A percentile compares a stretch with the other conserved stretches of the same genome.
phyloP scores from a whole-genome alignment of 352 stramenopile genomes.

The Phytophthora colocasiae region DNA sequence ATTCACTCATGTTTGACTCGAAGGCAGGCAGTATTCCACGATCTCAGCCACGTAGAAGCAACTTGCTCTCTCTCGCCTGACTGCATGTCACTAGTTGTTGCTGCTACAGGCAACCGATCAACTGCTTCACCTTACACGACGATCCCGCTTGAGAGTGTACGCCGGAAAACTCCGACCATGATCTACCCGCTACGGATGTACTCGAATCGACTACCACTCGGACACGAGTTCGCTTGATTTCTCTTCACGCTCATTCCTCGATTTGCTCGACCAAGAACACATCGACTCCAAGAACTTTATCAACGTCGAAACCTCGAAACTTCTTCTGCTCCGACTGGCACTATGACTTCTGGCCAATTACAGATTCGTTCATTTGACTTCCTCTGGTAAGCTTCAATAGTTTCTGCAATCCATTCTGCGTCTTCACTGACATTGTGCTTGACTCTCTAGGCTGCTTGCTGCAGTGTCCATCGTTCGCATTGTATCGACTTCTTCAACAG shows the following conservation, averaged over 20 bases:
- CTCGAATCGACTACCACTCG: too few relatives aligned
- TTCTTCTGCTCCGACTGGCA: not conserved
- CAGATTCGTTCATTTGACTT: slow-evolving; percentile 10
- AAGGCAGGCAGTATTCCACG: too few relatives aligned
- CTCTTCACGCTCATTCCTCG: slow-evolving; percentile 11
- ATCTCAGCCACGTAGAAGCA: not conserved
- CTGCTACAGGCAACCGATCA: not conserved
- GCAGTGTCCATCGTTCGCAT: slow-evolving; percentile 8
- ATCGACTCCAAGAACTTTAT: not conserved
- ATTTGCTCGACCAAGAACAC: slow-evolving; percentile 22
- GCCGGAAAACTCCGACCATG: not conserved
- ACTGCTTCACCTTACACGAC: too few relatives aligned
- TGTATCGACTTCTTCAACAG: not conserved
- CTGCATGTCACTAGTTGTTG: not conserved
- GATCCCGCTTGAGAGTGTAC: not conserved
- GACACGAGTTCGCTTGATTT: not conserved
- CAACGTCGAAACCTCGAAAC: not conserved
- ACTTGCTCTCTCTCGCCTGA: slow-evolving; percentile 6
- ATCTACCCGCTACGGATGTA: too few relatives aligned
- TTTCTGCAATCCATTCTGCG: not conserved
- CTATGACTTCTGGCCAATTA: slow-evolving; percentile 19
- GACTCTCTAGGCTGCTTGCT: slow-evolving; percentile 10
- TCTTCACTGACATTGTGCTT: not conserved
- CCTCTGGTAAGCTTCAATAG: slow-evolving; percentile 13
- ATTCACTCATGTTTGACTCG: too few relatives aligned